Percentiles rank a stretch among this genome's conserved stretches.
These are phyloP conservation scores for Pseudonectria buxi DNA, from an alignment of 2,329 filamentous ascomycete genomes.

Conservation along the genomic window DNA sequence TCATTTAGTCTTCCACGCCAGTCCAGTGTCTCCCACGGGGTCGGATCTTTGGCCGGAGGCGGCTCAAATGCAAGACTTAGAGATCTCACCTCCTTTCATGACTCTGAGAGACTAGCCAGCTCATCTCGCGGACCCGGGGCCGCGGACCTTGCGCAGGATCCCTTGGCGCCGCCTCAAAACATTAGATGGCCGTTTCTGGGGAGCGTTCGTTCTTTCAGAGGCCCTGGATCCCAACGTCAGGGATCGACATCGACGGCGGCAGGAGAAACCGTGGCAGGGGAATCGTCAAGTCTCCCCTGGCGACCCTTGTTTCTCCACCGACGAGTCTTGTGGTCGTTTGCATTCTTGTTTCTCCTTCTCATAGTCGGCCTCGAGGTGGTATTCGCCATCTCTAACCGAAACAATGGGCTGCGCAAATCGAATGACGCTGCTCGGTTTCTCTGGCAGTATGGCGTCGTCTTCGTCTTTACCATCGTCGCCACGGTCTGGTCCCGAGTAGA, in stretches of 20 bases:
- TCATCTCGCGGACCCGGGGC: conserved; percentile 3
- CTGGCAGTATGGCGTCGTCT: conserved; percentile 31
- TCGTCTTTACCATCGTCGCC: conserved; percentile 27
- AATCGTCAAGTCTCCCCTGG: conserved; percentile 25
- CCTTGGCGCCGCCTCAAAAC: conserved; percentile 4
- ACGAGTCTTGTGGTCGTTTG: conserved; percentile 24
- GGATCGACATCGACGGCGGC: background rate
- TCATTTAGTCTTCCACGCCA: conserved; percentile 20
- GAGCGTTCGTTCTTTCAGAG: conserved; percentile 16
- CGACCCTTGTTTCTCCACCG: conserved; percentile 30
- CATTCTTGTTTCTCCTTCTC: conserved; percentile 20
- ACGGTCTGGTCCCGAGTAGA: conserved; percentile 32
- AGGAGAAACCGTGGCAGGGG: conserved; percentile 15
- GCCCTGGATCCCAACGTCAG: conserved; percentile 3
- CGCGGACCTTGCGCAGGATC: conserved; percentile 10
- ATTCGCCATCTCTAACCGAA: conserved; percentile 24
- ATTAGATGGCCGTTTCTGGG: conserved; percentile 22
- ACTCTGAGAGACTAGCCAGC: conserved; percentile 18
- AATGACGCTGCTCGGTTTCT: conserved; percentile 25
- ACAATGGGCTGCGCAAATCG: conserved; percentile 23
- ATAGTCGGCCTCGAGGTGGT: conserved; percentile 25
- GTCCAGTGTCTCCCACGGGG: conserved; percentile 5
- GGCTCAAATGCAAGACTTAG: conserved; percentile 5
- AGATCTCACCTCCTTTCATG: conserved; percentile 20
- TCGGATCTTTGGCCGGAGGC: conserved; percentile 2